phyloP scores from a whole-genome alignment of 257 asterid genomes.

The Scutellaria galericulata region DNA sequence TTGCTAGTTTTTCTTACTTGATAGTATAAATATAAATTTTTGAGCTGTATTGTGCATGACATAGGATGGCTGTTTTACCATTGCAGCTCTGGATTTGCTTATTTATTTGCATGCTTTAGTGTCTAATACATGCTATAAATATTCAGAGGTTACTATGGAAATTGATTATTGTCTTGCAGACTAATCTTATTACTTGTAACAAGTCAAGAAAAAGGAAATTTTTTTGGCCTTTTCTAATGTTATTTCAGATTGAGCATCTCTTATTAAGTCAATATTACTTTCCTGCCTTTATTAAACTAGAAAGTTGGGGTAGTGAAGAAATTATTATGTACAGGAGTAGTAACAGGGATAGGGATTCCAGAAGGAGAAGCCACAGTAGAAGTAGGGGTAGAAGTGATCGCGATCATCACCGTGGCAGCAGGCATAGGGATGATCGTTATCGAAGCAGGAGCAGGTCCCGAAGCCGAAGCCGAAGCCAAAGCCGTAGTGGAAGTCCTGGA shows the following conservation, averaged over 20 bases:
- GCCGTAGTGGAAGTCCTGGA: conserved; percentile 74
- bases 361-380: conserved; percentile 81
- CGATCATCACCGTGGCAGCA: conserved; percentile 65
- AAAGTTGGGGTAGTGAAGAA: neutral
- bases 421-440: conserved; percentile 44
- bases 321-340: conserved; percentile 50
- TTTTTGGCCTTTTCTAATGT: neutral
- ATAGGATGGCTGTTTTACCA: no score
- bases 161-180: no score
- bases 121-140: no score
- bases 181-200: neutral
- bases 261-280: no score
- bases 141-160: no score
- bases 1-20: neutral
- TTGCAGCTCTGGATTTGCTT: no score
- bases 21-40: no score
- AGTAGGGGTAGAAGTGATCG: conserved; percentile 80
- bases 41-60: no score
- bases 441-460: conserved; percentile 60
- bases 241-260: no score
- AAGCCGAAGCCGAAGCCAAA: conserved; percentile 51
- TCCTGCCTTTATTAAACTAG: neutral
- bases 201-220: neutral
- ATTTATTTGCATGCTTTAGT: no score
- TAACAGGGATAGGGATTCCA: conserved; percentile 62